These are phyloP conservation scores for Clarireedia hainanense DNA, from an alignment of 2,329 filamentous ascomycete species.

Conservation along the genomic window DNA sequence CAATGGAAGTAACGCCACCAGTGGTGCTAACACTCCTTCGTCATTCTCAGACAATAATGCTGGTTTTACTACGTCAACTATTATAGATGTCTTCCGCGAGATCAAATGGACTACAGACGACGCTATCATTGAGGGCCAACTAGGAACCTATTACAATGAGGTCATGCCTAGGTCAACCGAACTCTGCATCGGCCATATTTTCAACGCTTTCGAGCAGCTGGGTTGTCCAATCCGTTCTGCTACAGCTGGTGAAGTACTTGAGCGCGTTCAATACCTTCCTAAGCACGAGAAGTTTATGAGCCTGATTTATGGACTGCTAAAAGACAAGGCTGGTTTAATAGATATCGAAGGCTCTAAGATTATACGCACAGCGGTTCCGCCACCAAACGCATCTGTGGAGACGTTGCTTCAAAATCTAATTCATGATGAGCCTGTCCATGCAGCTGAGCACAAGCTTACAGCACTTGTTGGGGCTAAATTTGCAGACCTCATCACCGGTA, in stretches of 20 bases:
- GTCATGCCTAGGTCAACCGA: constrained; percentile 25
- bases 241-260: constrained; percentile 18
- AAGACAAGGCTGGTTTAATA: constrained; percentile 19
- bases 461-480: constrained; percentile 3
- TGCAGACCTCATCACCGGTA: constrained; percentile 14
- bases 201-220: constrained; percentile 28
- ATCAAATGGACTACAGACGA: constrained; percentile 12
- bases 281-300: constrained; percentile 25
- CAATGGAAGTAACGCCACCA: background rate
- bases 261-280: constrained; percentile 15
- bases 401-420: background rate
- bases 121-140: constrained; percentile 12
- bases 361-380: constrained; percentile 14
- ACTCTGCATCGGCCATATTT: constrained; percentile 27
- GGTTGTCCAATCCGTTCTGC: constrained; percentile 24
- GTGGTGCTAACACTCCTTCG: background rate
- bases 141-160: constrained; percentile 20
- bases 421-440: background rate
- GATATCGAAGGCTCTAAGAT: constrained; percentile 12
- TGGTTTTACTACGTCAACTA: background rate
- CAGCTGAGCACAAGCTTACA: background rate
- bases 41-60: background rate
- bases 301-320: constrained; percentile 26
- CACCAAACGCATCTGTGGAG: constrained; percentile 1
- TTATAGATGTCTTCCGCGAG: constrained; percentile 13